phyloP scores from a whole-genome alignment of 352 stramenopile genomes.

The Phytophthora niederhauseri region DNA sequence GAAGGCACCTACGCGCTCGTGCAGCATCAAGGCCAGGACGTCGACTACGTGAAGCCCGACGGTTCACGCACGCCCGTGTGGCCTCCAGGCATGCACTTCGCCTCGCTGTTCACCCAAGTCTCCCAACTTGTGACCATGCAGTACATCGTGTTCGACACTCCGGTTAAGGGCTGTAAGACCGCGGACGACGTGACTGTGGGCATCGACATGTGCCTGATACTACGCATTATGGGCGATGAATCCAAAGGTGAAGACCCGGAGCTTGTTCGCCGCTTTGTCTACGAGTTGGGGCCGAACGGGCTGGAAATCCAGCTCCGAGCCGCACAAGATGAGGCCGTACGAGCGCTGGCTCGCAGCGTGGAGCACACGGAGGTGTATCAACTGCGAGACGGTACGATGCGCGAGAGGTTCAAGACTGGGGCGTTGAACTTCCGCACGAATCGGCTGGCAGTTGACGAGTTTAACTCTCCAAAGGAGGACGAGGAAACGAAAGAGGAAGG shows the following conservation, averaged over 20 bases:
- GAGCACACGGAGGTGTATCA: constrained; percentile 87
- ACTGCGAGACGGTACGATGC: constrained; percentile 61
- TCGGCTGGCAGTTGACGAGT: constrained; percentile 18
- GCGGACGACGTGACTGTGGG: constrained; percentile 81
- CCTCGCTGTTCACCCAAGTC: constrained; percentile 71
- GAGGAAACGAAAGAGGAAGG: constrained; percentile 12
- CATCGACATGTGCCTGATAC: constrained; percentile 86
- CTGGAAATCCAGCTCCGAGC: constrained; percentile 81
- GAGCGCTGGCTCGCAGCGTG: constrained; percentile 76
- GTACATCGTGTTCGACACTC: constrained; percentile 82
- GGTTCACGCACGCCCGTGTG: constrained; percentile 54
- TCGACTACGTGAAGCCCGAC: constrained; percentile 20
- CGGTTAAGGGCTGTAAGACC: constrained; percentile 87
- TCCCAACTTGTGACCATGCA: constrained; percentile 89
- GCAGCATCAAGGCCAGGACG: background rate
- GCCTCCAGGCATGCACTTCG: constrained; percentile 71
- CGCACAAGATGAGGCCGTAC: constrained; percentile 80
- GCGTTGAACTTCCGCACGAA: constrained; percentile 30
- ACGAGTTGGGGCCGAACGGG: constrained; percentile 75
- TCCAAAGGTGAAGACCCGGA: constrained; percentile 74
- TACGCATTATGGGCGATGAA: constrained; percentile 86
- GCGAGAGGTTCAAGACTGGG: constrained; percentile 59
- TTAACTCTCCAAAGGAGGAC: constrained; percentile 13
- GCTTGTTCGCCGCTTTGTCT: constrained; percentile 85
- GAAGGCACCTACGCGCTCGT: constrained; percentile 8